Base-by-base conservation (phyloP, 1,284 basidiomycete genomes). In the Fomitopsis pinicola region DNA sequence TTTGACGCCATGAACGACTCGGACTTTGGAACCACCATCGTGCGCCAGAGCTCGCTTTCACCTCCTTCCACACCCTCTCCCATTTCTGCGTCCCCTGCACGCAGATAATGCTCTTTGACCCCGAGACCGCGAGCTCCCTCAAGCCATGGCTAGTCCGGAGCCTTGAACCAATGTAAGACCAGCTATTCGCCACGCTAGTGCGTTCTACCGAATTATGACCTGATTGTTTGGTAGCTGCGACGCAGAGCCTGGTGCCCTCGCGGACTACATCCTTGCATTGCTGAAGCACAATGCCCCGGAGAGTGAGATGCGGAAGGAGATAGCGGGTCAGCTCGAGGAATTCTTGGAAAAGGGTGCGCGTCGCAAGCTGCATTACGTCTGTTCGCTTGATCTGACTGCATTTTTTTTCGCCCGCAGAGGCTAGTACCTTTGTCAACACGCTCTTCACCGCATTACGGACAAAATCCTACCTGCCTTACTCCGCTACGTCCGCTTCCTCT, bases 261-360 rank as follows among this genome's bases (percentile, higher is more conserved):
- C 94, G 14, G 95, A 98, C 73, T 98, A 98, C 73, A 91, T 98
- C 67, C 84, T 97, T 55, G 96, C 96, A n/a, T 80, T 98, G 58
- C 79, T 98, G 61, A 95, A 95, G 72, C 94, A 97, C 75, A 93
- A 94, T 76, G 87, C 87, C 10, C 82, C 89, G 5, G 92, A 95
- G 71, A 73, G 75, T n/a, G 91, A 96, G 66, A 88, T 97, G 80
- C 82, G 89, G 66, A 85, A 87, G 64, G 91, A 94, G 71, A 80
- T 98, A 58, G 75, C 81, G 9, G 73, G 82, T 1, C 94, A 97
- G 72, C 80, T 98, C 61, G 87, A 90, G 59, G 96, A 97, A 76
- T 98, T 98, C 74, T 82, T 98, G 52, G 95, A 95, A 76, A 91
- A 91, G 77, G 88, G 94, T 92, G 64, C 68, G 64, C 68, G 81